A percentile compares a stretch with the other conserved stretches of the same genome.
phyloP scores from a whole-genome alignment of 495 filamentous ascomycete genomes.

The Aspergillus bertholletiae region DNA sequence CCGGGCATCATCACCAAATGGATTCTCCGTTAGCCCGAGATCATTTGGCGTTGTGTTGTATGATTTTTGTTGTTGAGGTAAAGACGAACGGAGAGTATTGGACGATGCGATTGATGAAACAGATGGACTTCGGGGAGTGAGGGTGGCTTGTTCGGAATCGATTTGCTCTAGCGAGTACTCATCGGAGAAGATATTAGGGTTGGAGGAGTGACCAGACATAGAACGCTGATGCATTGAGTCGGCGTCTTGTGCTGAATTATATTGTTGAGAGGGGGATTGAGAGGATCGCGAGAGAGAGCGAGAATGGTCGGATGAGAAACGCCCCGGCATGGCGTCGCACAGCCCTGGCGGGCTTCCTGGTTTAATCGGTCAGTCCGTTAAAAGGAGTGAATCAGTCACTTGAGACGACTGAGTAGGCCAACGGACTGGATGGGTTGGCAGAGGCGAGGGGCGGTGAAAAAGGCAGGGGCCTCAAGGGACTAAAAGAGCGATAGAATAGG shows the following conservation, averaged over 20 bases:
- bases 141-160: slow-evolving; percentile 32
- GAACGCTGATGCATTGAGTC: slow-evolving; percentile 35
- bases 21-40: slow-evolving; percentile 28
- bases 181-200: slow-evolving; percentile 53
- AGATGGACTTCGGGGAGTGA: slow-evolving; percentile 29
- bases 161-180: slow-evolving; percentile 48
- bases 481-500: background rate
- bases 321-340: slow-evolving; percentile 44
- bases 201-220: slow-evolving; percentile 35
- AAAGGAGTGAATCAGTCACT: slow-evolving; percentile 13
- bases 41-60: slow-evolving; percentile 26
- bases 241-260: slow-evolving; percentile 21
- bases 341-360: slow-evolving; percentile 45
- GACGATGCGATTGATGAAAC: slow-evolving; percentile 34
- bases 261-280: slow-evolving; percentile 22
- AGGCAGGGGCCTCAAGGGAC: slow-evolving; percentile 6
- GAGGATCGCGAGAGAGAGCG: slow-evolving; percentile 40
- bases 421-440: slow-evolving; percentile 6
- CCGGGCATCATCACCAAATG: slow-evolving; percentile 40
- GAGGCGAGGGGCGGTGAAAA: slow-evolving; percentile 7
- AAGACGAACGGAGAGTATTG: slow-evolving; percentile 30
- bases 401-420: slow-evolving; percentile 11
- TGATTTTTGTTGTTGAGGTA: slow-evolving; percentile 21
- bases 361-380: slow-evolving; percentile 19
- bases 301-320: slow-evolving; percentile 40